Conservation (phyloP, 2,329 filamentous ascomycete genomes). For the Grosmannia penicillata region DNA sequence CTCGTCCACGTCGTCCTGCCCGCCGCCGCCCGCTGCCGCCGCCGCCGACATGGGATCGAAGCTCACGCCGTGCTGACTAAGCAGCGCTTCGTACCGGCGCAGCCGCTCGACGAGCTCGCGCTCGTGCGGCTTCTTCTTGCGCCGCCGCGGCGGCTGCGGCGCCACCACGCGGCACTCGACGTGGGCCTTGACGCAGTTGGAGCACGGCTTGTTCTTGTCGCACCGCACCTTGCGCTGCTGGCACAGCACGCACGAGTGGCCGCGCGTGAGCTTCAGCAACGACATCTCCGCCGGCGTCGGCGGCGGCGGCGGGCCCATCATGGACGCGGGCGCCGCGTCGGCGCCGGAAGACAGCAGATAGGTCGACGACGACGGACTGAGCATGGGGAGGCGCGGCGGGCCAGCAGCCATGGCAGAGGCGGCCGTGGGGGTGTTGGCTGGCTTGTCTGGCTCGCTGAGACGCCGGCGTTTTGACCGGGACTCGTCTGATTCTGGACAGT, state of each 20-base stretch:
- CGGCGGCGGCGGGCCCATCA: conserved; percentile 2
- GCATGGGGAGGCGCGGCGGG: background rate
- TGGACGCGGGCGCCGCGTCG: background rate
- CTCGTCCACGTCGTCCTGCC: conserved; percentile 37
- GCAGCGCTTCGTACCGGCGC: conserved; percentile 50
- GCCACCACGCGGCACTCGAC: conserved; percentile 47
- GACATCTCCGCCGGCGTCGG: conserved; percentile 21
- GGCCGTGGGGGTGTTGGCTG: too few species aligned
- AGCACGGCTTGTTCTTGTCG: conserved; percentile 57
- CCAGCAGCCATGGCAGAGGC: background rate
- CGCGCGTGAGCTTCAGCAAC: conserved; percentile 39
- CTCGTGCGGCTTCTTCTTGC: conserved; percentile 53
- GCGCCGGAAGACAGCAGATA: background rate
- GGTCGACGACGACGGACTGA: background rate
- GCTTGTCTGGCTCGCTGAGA: too few species aligned
- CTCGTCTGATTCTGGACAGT: too few species aligned
- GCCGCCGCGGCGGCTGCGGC: conserved; percentile 39
- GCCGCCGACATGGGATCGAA: conserved; percentile 47
- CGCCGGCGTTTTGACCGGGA: too few species aligned
- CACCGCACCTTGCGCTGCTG: conserved; percentile 66
- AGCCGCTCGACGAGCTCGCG: conserved; percentile 56
- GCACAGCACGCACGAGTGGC: conserved; percentile 54
- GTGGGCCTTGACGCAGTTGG: conserved; percentile 49
- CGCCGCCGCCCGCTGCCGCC: conserved; percentile 8
- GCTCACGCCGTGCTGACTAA: conserved; percentile 50